These are phyloP conservation scores for Collybia mongolica DNA, from an alignment of 768 basidiomycete genomes.

Conservation along the genomic window DNA sequence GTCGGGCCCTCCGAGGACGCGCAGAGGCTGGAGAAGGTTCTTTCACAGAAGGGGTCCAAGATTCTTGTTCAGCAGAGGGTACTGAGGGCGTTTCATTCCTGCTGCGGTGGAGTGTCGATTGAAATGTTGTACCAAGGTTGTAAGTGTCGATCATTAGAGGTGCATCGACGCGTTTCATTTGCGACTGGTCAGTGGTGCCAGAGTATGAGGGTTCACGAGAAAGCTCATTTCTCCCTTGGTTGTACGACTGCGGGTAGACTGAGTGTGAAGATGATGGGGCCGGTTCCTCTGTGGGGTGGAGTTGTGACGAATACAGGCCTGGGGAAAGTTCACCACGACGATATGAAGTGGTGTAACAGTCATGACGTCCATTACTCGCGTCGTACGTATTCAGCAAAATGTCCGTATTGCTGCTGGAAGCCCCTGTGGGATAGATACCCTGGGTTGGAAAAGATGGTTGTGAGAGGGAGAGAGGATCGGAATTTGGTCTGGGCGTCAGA, in stretches of 20 bases:
- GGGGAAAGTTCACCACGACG: conserved; percentile 2
- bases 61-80: not conserved
- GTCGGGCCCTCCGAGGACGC: conserved; percentile 41
- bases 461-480: not conserved
- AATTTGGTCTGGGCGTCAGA: conserved; percentile 5
- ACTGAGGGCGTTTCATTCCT: not conserved
- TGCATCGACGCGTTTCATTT: conserved; percentile 4
- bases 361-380: not conserved
- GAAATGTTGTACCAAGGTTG: conserved; percentile 2
- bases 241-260: conserved; percentile 4
- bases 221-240: not conserved
- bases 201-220: not conserved
- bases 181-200: conserved; percentile 1
- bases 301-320: conserved; percentile 6
- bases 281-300: conserved; percentile 2
- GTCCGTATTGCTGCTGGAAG: not conserved
- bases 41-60: not conserved
- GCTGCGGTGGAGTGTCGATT: not conserved
- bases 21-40: conserved; percentile 3
- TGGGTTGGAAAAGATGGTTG: conserved; percentile 4
- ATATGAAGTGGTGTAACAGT: conserved; percentile 1
- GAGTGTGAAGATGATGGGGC: not conserved
- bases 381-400: not conserved
- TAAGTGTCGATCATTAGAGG: conserved; percentile 5
- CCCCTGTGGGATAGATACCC: conserved; percentile 1